Evolutionary conservation across 2,329 filamentous ascomycete genomes (phyloP), one percentile per base, ranked within the genome.

Genomic region (Paradendryphiella salina): DNA sequence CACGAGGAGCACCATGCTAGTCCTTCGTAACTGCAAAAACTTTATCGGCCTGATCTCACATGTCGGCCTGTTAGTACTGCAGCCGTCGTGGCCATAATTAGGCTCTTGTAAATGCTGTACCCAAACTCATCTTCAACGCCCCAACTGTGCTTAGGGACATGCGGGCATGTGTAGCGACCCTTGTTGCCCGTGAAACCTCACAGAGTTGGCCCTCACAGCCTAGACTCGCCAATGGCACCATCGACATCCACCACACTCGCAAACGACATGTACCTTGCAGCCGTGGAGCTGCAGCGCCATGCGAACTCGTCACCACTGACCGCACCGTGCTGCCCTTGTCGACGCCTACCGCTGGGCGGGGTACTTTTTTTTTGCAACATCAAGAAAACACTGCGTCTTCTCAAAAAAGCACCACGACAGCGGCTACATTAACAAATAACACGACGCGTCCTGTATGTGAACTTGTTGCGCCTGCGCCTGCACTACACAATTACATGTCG

Each of bases 201-300:
- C 18, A 53, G 44, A 53, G 34, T 50, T 50, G 45, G 14, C 50
- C 46, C 38, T 54, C 18, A 23, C 40, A 45, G 33, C 45, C 48
- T 53, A 40, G 45, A 45, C 50, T 54, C 44, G 52, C 44, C 41
- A 43, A 37, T 41, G 51, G 45, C 46, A 35, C n/a, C 50, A 52
- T 56, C 42, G 50, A 56, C 52, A 51, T 48, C 33, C 26, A 40
- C 48, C 43, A 45, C 46, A 43, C 28, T 43, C 39, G 43, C 44
- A 54, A 56, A 47, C 39, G 42, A 50, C 44, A 37, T 44, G 46
- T 46, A 45, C 57, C 55, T 59, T 61, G 61, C 54, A 51, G 46
- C 34, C 44, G 40, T 28, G 35, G 32, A 48, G 18, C 39, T 53
- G 52, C 38, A 43, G 33, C 23, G 23, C 49, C 47, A 57, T 48